A percentile compares a stretch with the other conserved stretches of the same genome.
Conservation (phyloP, 1,284 basidiomycete genomes). For the Puccinia novopanici region DNA sequence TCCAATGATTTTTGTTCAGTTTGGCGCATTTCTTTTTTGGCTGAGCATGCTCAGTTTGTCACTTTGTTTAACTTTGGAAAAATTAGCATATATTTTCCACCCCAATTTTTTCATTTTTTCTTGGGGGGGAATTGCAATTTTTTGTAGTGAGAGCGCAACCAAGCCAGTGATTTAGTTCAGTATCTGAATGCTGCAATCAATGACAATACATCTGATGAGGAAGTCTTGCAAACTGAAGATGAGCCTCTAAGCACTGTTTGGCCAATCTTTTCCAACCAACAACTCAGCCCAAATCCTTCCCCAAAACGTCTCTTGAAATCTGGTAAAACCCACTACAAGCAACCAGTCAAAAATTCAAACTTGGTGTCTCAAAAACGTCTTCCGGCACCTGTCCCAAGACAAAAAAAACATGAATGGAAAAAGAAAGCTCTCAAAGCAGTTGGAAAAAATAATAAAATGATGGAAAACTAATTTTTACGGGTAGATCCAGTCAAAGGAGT, state of each 20-base stretch:
- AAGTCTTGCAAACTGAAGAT: background rate
- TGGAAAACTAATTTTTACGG: background rate
- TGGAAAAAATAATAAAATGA: background rate
- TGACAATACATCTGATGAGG: background rate
- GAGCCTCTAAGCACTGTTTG: no score
- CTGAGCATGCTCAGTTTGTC: no score
- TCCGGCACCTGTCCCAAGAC: background rate
- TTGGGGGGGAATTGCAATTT: no score
- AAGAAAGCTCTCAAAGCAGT: background rate
- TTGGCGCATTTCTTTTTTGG: no score
- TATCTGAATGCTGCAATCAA: background rate
- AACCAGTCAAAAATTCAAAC: background rate
- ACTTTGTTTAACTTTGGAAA: no score
- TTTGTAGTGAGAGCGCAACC: no score
- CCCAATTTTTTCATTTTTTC: no score
- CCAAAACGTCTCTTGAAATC: background rate
- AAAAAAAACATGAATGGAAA: background rate
- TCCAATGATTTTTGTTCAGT: no score
- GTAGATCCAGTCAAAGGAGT: background rate
- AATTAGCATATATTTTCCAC: no score
- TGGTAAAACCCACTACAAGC: background rate
- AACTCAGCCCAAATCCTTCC: no score
- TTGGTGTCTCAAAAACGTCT: background rate
- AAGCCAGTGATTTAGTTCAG: background rate
- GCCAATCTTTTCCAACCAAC: background rate